These are phyloP conservation scores for Kurtzmaniella natalensis DNA, from an alignment of 1,139 yeast species.

Conservation along the genomic window DNA sequence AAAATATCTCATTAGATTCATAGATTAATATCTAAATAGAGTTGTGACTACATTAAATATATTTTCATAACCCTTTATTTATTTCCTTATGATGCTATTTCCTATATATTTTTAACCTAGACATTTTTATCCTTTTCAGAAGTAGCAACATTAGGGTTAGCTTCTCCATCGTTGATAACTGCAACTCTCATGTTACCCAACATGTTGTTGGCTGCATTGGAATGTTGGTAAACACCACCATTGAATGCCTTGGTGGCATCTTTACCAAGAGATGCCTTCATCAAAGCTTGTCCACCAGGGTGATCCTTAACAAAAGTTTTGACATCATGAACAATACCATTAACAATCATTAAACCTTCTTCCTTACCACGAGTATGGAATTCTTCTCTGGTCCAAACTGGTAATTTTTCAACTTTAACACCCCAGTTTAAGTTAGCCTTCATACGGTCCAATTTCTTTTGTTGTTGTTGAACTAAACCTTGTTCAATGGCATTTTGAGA, in stretches of 20 bases:
- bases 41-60: too few relatives aligned
- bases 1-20: too few relatives aligned
- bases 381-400: constrained; percentile 86
- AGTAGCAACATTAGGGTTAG: constrained; percentile 28
- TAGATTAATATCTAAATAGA: too few relatives aligned
- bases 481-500: constrained; percentile 95
- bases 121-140: not conserved
- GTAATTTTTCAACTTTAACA: constrained; percentile 73
- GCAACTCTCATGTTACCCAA: constrained; percentile 96
- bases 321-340: constrained; percentile 94
- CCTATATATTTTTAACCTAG: not conserved
- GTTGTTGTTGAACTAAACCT: constrained; percentile 93
- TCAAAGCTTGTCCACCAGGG: constrained; percentile 95
- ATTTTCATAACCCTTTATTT: too few relatives aligned
- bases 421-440: constrained; percentile 89
- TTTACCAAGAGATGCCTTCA: constrained; percentile 84
- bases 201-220: constrained; percentile 96
- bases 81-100: not conserved
- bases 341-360: constrained; percentile 67
- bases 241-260: constrained; percentile 97
- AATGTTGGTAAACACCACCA: constrained; percentile 96
- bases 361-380: constrained; percentile 63
- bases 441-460: constrained; percentile 86
- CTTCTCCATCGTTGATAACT: constrained; percentile 67
- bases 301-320: constrained; percentile 82